These are phyloP conservation scores for Phytopythium litorale DNA, from an alignment of 352 stramenopile genomes.

Conservation along the genomic window DNA sequence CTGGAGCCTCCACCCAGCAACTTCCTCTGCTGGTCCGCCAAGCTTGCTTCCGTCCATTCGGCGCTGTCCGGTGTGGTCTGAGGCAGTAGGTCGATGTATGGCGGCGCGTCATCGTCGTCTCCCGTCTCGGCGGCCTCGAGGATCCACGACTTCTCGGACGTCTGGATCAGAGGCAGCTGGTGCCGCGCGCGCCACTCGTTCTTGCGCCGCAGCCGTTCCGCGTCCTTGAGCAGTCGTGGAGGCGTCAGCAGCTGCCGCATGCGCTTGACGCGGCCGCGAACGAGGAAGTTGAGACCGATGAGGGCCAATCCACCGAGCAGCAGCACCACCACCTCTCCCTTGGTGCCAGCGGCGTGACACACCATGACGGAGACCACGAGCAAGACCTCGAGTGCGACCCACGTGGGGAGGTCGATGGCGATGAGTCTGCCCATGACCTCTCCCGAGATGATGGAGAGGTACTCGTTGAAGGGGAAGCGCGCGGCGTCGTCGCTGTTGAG, in stretches of 20 bases:
- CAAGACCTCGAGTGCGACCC: conserved; percentile 52
- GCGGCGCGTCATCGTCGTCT: conserved; percentile 35
- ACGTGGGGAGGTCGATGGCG: conserved; percentile 68
- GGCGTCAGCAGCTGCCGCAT: conserved; percentile 56
- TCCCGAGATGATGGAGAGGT: conserved; percentile 71
- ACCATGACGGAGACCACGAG: conserved; percentile 41
- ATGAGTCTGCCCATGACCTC: conserved; percentile 71
- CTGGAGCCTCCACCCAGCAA: conserved; percentile 34
- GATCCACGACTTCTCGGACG: conserved; percentile 46
- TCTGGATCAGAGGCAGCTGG: conserved; percentile 21
- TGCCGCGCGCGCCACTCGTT: conserved; percentile 50
- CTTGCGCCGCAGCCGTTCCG: conserved; percentile 53
- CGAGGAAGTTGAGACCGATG: conserved; percentile 41
- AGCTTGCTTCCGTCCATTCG: conserved; percentile 34
- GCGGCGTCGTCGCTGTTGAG: conserved; percentile 29
- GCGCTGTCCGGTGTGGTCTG: conserved; percentile 13
- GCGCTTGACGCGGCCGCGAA: conserved; percentile 41
- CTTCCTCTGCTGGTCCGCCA: conserved; percentile 32
- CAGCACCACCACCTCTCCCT: conserved; percentile 41
- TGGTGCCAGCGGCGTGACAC: conserved; percentile 33
- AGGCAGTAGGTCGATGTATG: conserved; percentile 45
- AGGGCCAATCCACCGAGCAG: conserved; percentile 32
- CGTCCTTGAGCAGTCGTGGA: conserved; percentile 46
- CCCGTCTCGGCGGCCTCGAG: conserved; percentile 24
- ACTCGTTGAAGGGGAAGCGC: conserved; percentile 75